phyloP scores from a whole-genome alignment of 495 filamentous ascomycete species.

The Aspergillus saccharolyticus region DNA sequence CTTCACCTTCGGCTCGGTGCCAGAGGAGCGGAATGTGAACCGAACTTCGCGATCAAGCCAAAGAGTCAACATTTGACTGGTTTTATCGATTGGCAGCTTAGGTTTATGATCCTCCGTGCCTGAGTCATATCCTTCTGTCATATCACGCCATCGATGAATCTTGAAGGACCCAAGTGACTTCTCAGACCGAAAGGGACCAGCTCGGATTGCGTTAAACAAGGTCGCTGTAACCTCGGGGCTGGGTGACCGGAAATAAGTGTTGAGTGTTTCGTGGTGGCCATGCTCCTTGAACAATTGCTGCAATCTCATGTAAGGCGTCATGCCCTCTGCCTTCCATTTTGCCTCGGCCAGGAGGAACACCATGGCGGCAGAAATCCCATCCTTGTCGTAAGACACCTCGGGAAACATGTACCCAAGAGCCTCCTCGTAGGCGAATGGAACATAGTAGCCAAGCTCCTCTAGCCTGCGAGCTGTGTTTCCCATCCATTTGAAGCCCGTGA shows the following conservation, averaged over 20 bases:
- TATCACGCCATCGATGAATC: conserved; percentile 61
- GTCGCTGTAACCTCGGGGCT: conserved; percentile 44
- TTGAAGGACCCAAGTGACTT: conserved; percentile 44
- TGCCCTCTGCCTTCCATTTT: conserved; percentile 48
- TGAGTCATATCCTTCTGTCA: conserved; percentile 63
- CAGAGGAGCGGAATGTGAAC: conserved; percentile 64
- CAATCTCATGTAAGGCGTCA: conserved; percentile 56
- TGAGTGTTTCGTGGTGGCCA: conserved; percentile 62
- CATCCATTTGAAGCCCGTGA: conserved; percentile 78
- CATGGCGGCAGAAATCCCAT: conserved; percentile 62
- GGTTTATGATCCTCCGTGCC: conserved; percentile 49
- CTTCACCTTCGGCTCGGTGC: conserved; percentile 68
- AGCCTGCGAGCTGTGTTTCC: conserved; percentile 43
- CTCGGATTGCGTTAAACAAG: conserved; percentile 54
- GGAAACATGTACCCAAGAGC: conserved; percentile 74
- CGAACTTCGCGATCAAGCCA: conserved; percentile 55
- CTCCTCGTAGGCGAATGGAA: conserved; percentile 65
- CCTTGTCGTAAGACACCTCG: conserved; percentile 61
- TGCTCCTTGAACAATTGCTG: conserved; percentile 56
- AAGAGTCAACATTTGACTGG: conserved; percentile 67
- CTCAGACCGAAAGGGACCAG: conserved; percentile 39
- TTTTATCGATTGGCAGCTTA: conserved; percentile 52
- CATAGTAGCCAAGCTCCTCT: conserved; percentile 43
- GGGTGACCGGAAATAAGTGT: conserved; percentile 64
- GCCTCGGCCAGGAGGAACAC: conserved; percentile 56